A percentile compares a stretch with the other conserved stretches of the same genome.
phyloP scores from a whole-genome alignment of 306 rosid species.

The Abrus pulchellus region DNA sequence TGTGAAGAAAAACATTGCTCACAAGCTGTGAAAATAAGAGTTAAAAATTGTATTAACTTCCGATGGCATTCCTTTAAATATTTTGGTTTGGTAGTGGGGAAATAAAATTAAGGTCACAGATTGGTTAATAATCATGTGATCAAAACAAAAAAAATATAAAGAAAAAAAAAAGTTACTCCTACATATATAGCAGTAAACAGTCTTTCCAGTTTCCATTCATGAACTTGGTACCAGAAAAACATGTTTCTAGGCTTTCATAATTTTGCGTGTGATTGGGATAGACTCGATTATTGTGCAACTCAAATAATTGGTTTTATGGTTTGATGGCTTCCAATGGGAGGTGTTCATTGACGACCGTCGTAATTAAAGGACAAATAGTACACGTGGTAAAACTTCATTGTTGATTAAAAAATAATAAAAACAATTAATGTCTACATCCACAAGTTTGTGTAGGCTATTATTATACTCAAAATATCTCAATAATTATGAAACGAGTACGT shows the following conservation, averaged over 20 bases:
- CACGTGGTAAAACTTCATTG: constrained; percentile 40
- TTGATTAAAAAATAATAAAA: neutral
- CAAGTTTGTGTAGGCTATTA: constrained; percentile 7
- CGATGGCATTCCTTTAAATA: neutral
- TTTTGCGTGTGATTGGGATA: neutral
- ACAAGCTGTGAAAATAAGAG: neutral
- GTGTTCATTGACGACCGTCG: neutral
- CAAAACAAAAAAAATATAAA: neutral
- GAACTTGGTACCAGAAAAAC: neutral
- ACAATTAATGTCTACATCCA: constrained; percentile 16
- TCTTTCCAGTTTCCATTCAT: neutral
- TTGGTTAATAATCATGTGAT: neutral
- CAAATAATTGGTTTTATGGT: neutral
- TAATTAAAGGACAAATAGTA: constrained; percentile 36
- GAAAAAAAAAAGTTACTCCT: neutral
- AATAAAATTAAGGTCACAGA: neutral
- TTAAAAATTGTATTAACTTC: neutral
- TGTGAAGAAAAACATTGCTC: neutral
- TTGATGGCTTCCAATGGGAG: constrained; percentile 29
- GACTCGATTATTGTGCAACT: neutral
- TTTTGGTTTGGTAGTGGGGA: neutral
- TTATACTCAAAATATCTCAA: constrained; percentile 19
- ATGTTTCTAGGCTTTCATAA: neutral
- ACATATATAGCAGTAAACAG: neutral
- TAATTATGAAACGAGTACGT: constrained; percentile 25